A percentile compares a stretch with the other conserved stretches of the same genome.
These are phyloP conservation scores for Ceratobasidium sp. DNA, from an alignment of 1,284 basidiomycete species.

Conservation along the genomic window DNA sequence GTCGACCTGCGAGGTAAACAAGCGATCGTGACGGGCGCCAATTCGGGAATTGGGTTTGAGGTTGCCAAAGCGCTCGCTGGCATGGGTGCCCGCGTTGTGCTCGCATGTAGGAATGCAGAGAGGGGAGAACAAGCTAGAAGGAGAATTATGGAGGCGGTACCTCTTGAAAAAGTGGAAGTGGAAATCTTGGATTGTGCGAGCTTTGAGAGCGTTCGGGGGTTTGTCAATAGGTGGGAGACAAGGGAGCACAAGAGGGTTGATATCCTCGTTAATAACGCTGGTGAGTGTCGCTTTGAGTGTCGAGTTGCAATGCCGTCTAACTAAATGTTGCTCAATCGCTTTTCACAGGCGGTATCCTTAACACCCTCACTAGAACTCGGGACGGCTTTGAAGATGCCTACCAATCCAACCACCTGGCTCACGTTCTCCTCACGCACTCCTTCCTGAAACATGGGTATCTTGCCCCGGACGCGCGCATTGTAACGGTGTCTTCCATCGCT, in stretches of 20 bases:
- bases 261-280: constrained; percentile 47
- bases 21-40: too few relatives aligned
- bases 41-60: constrained; percentile 60
- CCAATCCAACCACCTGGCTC: constrained; percentile 41
- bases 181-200: constrained; percentile 46
- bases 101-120: constrained; percentile 58
- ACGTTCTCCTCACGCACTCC: constrained; percentile 37
- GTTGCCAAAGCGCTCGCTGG: constrained; percentile 57
- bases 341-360: constrained; percentile 40
- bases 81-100: constrained; percentile 58
- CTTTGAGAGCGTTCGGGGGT: constrained; percentile 42
- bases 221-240: constrained; percentile 41
- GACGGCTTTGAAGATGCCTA: constrained; percentile 46
- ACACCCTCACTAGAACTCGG: constrained; percentile 34
- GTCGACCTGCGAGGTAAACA: constrained; percentile 41
- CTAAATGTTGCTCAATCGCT: not conserved
- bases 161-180: constrained; percentile 30
- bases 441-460: constrained; percentile 44
- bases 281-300: constrained; percentile 24
- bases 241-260: constrained; percentile 33
- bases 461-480: constrained; percentile 44
- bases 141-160: constrained; percentile 54
- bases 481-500: constrained; percentile 45
- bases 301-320: not conserved
- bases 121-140: constrained; percentile 58